phyloP scores from a whole-genome alignment of 208 protist species.

The Crithidia sp. region DNA sequence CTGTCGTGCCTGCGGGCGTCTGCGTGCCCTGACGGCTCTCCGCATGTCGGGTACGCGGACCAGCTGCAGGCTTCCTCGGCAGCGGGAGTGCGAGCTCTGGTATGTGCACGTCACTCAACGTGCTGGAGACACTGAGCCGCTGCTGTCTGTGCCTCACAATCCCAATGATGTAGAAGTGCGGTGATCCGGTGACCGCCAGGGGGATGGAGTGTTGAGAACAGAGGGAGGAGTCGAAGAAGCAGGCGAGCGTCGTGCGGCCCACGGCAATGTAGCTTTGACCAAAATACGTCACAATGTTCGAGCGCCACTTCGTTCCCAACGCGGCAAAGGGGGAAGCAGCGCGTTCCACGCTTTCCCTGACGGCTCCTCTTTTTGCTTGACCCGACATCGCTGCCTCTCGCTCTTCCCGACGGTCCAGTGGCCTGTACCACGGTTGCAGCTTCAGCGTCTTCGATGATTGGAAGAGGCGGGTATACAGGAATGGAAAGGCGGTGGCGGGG shows the following conservation, averaged over 20 bases:
- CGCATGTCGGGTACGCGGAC: too few species aligned
- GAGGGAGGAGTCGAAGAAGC: constrained; percentile 48
- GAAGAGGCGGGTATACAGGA: background rate
- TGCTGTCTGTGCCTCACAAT: constrained; percentile 18
- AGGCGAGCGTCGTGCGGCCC: constrained; percentile 33
- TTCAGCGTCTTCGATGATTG: too few species aligned
- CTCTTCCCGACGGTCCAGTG: too few species aligned
- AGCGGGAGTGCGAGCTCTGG: background rate
- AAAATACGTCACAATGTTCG: constrained; percentile 28
- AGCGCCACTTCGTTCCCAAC: background rate
- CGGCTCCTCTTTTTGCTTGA: background rate
- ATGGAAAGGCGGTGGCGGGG: constrained; percentile 11
- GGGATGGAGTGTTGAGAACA: constrained; percentile 42
- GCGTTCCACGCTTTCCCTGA: background rate
- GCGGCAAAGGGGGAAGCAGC: background rate
- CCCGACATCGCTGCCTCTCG: too few species aligned
- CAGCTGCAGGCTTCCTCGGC: too few species aligned
- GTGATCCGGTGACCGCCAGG: constrained; percentile 42
- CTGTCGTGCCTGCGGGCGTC: background rate
- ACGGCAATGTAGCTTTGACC: constrained; percentile 45
- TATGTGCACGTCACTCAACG: background rate
- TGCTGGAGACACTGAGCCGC: background rate
- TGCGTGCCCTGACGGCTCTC: too few species aligned
- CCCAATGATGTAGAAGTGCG: background rate
- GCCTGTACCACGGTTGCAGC: too few species aligned